Percentiles rank a stretch among this genome's conserved stretches.
Conservation (phyloP, 495 filamentous ascomycete genomes). For the Neurospora sp. region DNA sequence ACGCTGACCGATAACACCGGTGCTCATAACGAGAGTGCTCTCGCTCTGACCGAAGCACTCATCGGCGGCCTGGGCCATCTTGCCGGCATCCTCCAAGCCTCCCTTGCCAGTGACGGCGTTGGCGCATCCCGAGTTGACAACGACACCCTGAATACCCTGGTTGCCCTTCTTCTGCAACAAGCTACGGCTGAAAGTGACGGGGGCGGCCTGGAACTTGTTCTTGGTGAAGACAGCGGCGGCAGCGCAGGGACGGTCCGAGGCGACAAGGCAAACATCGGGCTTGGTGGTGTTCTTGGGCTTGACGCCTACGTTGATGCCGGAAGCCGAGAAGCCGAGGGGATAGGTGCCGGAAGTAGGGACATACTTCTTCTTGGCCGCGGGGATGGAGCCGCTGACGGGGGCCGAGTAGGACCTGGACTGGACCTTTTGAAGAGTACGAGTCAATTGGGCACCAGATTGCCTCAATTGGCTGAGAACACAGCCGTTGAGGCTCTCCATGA, state of each 20-base stretch:
- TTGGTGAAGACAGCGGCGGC: slow-evolving; percentile 93
- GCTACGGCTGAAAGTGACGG: slow-evolving; percentile 71
- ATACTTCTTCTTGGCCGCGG: slow-evolving; percentile 73
- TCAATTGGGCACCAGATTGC: slow-evolving; percentile 19
- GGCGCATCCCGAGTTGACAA: slow-evolving; percentile 93
- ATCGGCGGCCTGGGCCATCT: slow-evolving; percentile 74
- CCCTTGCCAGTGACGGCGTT: slow-evolving; percentile 95
- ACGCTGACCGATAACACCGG: slow-evolving; percentile 93
- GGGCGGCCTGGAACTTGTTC: slow-evolving; percentile 96
- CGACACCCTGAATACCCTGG: slow-evolving; percentile 63
- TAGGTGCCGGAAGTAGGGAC: slow-evolving; percentile 79
- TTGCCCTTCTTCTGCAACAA: slow-evolving; percentile 57
- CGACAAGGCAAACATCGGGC: slow-evolving; percentile 81
- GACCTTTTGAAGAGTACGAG: slow-evolving; percentile 3
- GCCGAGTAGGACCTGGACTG: slow-evolving; percentile 45
- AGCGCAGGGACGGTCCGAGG: slow-evolving; percentile 80
- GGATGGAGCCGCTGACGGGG: slow-evolving; percentile 50
- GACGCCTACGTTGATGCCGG: slow-evolving; percentile 83
- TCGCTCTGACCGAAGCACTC: slow-evolving; percentile 53
- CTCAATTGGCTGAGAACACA: slow-evolving; percentile 18
- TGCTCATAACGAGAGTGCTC: slow-evolving; percentile 89
- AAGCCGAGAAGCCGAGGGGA: slow-evolving; percentile 80
- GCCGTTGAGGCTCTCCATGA: slow-evolving; percentile 17
- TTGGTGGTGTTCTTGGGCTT: slow-evolving; percentile 83
- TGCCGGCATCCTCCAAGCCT: slow-evolving; percentile 76